Evolutionary conservation across 2,329 filamentous ascomycete genomes (phyloP), one percentile per base, ranked within the genome.

Genomic region (Leptographium galeiforme): DNA sequence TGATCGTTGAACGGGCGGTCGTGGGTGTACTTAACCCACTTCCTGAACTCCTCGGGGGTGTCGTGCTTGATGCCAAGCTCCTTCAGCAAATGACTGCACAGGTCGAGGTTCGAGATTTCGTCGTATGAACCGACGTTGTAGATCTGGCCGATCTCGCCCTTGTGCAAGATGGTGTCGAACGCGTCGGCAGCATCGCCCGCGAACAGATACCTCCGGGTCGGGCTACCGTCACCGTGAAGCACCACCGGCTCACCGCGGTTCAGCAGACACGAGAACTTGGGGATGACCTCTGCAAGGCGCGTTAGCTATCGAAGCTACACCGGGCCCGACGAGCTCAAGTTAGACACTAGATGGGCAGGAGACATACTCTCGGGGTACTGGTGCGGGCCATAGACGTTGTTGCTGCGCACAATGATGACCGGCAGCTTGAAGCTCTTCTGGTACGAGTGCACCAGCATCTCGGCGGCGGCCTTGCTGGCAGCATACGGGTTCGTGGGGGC

Each of bases 371-470:
- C 86, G 0, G 86, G 86, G 64, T 84, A 89, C 64, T 91, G 87
- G 63, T 90, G 85, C 25, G 87, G 87, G 0, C 87, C 87, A 62
- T 90, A 93, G 34, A 91, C 85, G 62, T 93, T 91, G 71, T 91
- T 91, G 64, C 85, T 85, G 50, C 87, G 77, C 33, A 90, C 84
- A 60, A 90, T 87, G 58, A 91, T 87, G 51, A 82, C 79, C 1
- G 87, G 87, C 13, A 93, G 73, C 66, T 85, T 85, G 73, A 89
- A 90, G 67, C 83, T 87, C 70, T 87, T 89, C 64, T 84, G 78
- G 65, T 90, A 93, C n/a, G 86, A 87, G 65, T 85, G 82, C n/a
- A 91, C 85, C 62, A 88, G 74, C 85, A 89, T 89, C 70, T 90
- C 86, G 7, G 86, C 86, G 1, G 86, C 86, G 3, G 86, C 86